Evolutionary conservation across 164 flowering plant genomes (phyloP).

Genomic region (Tetrastigma voinierianum): DNA sequence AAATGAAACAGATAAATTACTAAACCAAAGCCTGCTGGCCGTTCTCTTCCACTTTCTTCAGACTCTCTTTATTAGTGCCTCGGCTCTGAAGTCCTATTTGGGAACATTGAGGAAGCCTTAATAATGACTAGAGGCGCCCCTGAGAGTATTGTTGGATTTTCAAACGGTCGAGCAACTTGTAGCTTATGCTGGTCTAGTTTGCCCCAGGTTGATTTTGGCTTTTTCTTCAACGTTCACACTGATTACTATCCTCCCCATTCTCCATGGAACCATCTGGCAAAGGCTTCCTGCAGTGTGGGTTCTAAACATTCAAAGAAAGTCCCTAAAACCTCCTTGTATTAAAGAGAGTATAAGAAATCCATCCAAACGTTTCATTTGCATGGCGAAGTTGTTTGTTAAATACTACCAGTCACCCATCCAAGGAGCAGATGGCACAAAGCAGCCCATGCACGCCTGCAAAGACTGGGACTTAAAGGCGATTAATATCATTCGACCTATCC

Average conservation of each 20-base stretch:
- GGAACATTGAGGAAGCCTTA: constrained; percentile 41
- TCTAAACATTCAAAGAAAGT: constrained; percentile 1
- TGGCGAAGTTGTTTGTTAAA: too few relatives aligned
- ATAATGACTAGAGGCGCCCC: constrained; percentile 41
- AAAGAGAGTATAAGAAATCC: too few relatives aligned
- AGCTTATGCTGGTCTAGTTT: constrained; percentile 16
- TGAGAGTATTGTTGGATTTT: constrained; percentile 36
- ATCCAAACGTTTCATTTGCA: too few relatives aligned
- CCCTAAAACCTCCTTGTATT: constrained; percentile 5
- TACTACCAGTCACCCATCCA: too few relatives aligned
- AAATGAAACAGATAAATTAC: too few relatives aligned
- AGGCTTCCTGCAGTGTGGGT: not conserved
- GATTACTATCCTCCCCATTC: too few relatives aligned
- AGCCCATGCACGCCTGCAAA: too few relatives aligned
- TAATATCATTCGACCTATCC: too few relatives aligned
- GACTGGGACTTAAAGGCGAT: too few relatives aligned
- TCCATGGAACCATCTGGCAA: constrained; percentile 4
- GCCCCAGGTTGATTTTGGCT: not conserved
- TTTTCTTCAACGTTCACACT: constrained; percentile 7
- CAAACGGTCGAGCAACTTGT: constrained; percentile 45
- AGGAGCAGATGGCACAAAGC: too few relatives aligned
- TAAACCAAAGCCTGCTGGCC: constrained; percentile 33
- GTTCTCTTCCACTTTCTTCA: constrained; percentile 43
- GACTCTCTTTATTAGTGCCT: constrained; percentile 40
- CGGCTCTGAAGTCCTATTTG: constrained; percentile 38